phyloP scores from a whole-genome alignment of 1,284 basidiomycete species.

The Irpex sp. region DNA sequence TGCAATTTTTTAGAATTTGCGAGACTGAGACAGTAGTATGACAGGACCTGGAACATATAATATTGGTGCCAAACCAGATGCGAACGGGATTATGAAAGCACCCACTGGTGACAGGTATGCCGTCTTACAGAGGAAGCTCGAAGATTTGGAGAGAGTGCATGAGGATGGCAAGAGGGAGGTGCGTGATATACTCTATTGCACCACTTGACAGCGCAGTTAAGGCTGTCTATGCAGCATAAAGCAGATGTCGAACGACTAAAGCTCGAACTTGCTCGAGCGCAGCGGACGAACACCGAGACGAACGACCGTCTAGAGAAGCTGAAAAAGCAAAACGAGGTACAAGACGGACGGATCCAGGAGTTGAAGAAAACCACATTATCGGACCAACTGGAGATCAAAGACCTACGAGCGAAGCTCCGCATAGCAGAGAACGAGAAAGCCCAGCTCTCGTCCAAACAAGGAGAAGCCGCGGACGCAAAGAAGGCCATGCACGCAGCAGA shows the following conservation, averaged over 20 bases:
- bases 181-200: too few relatives aligned
- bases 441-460: conserved; percentile 46
- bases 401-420: conserved; percentile 54
- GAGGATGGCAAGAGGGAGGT: conserved; percentile 63
- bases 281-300: conserved; percentile 47
- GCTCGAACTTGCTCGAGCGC: conserved; percentile 44
- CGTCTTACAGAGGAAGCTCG: conserved; percentile 55
- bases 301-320: conserved; percentile 51
- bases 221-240: conserved; percentile 39
- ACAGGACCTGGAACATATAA: conserved; percentile 34
- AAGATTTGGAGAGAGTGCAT: conserved; percentile 61
- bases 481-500: conserved; percentile 46
- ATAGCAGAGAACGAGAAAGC: conserved; percentile 52
- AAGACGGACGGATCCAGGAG: conserved; percentile 53
- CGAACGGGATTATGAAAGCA: neutral
- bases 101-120: conserved; percentile 40
- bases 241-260: conserved; percentile 54
- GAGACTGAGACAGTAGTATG: neutral
- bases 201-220: too few relatives aligned
- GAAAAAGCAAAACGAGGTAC: conserved; percentile 52
- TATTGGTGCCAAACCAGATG: conserved; percentile 11
- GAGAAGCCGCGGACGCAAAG: conserved; percentile 46
- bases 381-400: conserved; percentile 59
- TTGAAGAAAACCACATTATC: conserved; percentile 42
- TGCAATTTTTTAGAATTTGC: neutral